Evolutionary conservation across 345 rosid species (phyloP), one percentile per base, ranked within the genome.

Genomic region (Tarenaya hassleriana): DNA sequence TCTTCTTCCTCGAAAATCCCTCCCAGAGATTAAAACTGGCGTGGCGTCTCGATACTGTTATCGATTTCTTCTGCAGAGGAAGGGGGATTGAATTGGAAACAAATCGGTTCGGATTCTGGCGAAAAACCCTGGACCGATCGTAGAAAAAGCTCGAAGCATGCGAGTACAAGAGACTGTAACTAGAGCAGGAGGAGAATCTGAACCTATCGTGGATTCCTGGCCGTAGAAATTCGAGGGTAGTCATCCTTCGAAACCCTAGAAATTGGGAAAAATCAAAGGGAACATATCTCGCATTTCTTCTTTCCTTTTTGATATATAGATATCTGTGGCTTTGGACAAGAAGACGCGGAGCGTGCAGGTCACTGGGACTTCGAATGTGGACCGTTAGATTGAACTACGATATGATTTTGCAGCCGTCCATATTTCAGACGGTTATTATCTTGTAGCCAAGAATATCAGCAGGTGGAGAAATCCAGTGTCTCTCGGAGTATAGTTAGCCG

Each of bases 211-310:
- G 71, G 50, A 63, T 42, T 14, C 64, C 55, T 8, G 81, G 78
- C 52, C 69, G 59, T 43, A 52, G 55, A 42, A 68, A 52, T 56
- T 75, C 84, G 55, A 73, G 59, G 44, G 64, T 64, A 27, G 73
- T 49, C 82, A 81, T 81, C 4, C n/a, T 46, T 43, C 8, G 32
- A 57, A 73, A 68, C 68, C 82, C 73, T 67, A 75, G 41, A 62
- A 67, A 60, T 61, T 58, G 35, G 42, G 62, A 24, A 50, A 71
- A 29, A 56, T 10, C 31, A 32, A 45, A 14, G n/a, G 31, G 0
- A 9, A 31, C 13, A 8, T 42, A 20, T 33, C 17, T 4, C 47
- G 18, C 16, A 54, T 43, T 50, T 62, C 53, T 37, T 39, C 34
- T 21, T 14, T 32, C 39, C 5, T 3, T 2, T 16, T 45, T 42